These are phyloP conservation scores for Trichophyton simii DNA, from an alignment of 2,329 filamentous ascomycete species.

Conservation along the genomic window DNA sequence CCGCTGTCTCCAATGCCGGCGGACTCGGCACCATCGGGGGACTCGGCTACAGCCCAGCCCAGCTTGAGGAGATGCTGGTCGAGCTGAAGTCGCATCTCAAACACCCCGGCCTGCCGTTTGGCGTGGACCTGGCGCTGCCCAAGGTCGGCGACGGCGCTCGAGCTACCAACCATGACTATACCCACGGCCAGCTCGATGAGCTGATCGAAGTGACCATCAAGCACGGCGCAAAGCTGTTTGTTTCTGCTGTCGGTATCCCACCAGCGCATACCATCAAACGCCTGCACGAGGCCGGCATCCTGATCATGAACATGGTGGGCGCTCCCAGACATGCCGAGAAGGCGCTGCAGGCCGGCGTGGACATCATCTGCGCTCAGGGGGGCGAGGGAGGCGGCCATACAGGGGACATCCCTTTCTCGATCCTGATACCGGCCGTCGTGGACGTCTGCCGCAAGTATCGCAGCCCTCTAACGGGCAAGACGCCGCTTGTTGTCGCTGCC, in stretches of 20 bases:
- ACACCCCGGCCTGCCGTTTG: slow-evolving; percentile 63
- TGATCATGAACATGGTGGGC: slow-evolving; percentile 97
- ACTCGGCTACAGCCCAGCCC: slow-evolving; percentile 57
- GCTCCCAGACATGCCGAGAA: slow-evolving; percentile 85
- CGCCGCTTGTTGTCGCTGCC: slow-evolving; percentile 73
- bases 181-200: slow-evolving; percentile 73
- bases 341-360: slow-evolving; percentile 72
- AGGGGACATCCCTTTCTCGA: slow-evolving; percentile 71
- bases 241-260: slow-evolving; percentile 78
- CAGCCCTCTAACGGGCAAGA: slow-evolving; percentile 55
- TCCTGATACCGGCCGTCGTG: slow-evolving; percentile 75
- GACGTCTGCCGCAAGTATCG: slow-evolving; percentile 65
- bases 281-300: slow-evolving; percentile 64
- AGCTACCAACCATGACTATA: slow-evolving; percentile 94
- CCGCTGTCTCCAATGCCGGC: slow-evolving; percentile 78
- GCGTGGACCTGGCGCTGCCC: slow-evolving; percentile 80
- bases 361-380: slow-evolving; percentile 84
- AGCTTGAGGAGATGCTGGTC: slow-evolving; percentile 66
- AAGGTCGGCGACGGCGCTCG: slow-evolving; percentile 74
- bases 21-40: slow-evolving; percentile 56
- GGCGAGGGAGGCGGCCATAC: slow-evolving; percentile 91
- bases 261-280: slow-evolving; percentile 59
- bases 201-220: slow-evolving; percentile 76
- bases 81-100: slow-evolving; percentile 68
- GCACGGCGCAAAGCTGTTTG: slow-evolving; percentile 73